These are phyloP conservation scores for Microbotryum lychnidis-dioicae DNA, from an alignment of 1,284 basidiomycete genomes.

Conservation along the genomic window DNA sequence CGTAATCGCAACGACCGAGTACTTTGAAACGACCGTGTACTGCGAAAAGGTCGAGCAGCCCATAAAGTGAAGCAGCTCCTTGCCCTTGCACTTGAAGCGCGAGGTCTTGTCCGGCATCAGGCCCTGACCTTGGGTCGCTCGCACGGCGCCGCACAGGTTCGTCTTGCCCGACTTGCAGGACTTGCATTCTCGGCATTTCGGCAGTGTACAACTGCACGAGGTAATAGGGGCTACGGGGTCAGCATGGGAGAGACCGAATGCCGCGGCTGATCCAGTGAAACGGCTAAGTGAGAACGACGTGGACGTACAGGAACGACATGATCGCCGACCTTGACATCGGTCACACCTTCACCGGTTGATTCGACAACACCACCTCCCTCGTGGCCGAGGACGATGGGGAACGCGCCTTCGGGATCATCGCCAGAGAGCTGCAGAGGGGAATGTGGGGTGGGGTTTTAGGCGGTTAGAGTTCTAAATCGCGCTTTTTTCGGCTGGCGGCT, in stretches of 20 bases:
- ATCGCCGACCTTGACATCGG: conserved; percentile 73
- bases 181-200: conserved; percentile 90
- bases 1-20: conserved; percentile 83
- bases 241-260: neutral
- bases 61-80: conserved; percentile 88
- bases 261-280: neutral
- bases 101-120: conserved; percentile 89
- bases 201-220: conserved; percentile 33
- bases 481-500: neutral
- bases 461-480: neutral
- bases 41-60: conserved; percentile 97
- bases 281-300: too few species aligned
- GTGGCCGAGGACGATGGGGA: conserved; percentile 70
- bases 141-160: conserved; percentile 75
- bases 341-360: conserved; percentile 87
- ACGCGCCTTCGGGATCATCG: conserved; percentile 90
- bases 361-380: conserved; percentile 56
- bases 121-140: conserved; percentile 69
- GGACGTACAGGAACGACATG: conserved; percentile 68
- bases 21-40: conserved; percentile 97
- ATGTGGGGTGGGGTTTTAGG: neutral
- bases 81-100: conserved; percentile 79
- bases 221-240: too few species aligned
- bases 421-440: conserved; percentile 59
- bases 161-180: conserved; percentile 99